Evolutionary conservation across 768 basidiomycete genomes (phyloP).

Genomic region (Tulasnella sp.): DNA sequence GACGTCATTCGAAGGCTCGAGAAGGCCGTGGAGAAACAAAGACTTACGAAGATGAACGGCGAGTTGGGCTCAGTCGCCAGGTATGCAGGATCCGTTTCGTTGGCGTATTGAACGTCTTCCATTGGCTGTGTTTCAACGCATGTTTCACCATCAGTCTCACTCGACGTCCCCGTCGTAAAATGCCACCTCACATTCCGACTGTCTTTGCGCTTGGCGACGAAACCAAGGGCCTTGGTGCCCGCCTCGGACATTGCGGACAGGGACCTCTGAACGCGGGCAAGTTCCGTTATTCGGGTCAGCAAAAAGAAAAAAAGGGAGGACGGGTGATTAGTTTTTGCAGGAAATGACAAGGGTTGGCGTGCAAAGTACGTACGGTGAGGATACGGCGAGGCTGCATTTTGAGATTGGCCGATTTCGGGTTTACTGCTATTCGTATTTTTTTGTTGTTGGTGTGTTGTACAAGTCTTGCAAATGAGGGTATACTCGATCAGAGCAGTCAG

Average conservation of each 20-base stretch:
- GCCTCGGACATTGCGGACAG: slow-evolving; percentile 5
- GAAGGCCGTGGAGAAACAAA: neutral
- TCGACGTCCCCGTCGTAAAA: neutral
- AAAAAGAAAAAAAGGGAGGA: neutral
- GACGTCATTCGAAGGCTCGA: neutral
- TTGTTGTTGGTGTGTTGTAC: neutral
- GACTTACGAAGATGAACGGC: slow-evolving; percentile 2
- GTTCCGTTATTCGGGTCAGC: neutral
- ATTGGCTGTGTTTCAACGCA: neutral
- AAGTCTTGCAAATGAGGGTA: slow-evolving; percentile 17
- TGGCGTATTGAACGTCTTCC: neutral
- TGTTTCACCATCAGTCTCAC: neutral
- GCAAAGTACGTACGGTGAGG: slow-evolving; percentile 17
- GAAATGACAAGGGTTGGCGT: neutral
- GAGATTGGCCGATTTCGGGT: neutral
- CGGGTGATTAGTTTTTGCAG: neutral
- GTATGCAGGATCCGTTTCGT: slow-evolving; percentile 11
- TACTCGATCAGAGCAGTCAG: neutral
- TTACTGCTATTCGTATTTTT: neutral
- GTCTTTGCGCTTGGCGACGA: slow-evolving; percentile 12
- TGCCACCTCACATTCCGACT: slow-evolving; percentile 6
- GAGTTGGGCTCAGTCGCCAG: slow-evolving; percentile 15
- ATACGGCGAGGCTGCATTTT: slow-evolving; percentile 19
- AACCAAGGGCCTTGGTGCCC: neutral
- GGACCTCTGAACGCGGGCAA: neutral